Base-by-base conservation (phyloP, 2,329 filamentous ascomycete genomes). In the Claviceps sp. region DNA sequence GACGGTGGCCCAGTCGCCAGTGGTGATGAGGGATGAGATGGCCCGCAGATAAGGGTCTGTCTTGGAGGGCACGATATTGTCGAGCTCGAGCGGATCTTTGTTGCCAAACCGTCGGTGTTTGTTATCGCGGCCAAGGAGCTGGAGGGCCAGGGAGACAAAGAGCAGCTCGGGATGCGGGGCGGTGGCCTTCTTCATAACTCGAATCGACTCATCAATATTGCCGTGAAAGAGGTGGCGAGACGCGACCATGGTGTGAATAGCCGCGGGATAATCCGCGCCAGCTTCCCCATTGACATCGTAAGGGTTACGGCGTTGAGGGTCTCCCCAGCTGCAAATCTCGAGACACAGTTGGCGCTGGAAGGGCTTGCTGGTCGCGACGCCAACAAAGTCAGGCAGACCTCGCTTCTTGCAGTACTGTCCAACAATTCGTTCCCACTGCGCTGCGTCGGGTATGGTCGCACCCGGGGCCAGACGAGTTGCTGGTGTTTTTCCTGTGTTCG, bases 11-110 rank as follows among this genome's bases (percentile, higher is more conserved):
- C 88, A 93, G 63, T 89, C 78, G 4, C 84, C 84, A 0, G 82
- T 87, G 9, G 84, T 82, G 55, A 93, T 86, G 57, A 87, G 82
- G 3, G 83, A 82, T 24, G 88, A 87, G 47, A 93, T 84, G 5
- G 86, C 87, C 52, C 87, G 83, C 24, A 93, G 76, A 62, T 90
- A 91, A 0, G 87, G 84, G 59, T 93, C 86, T 0, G 83, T 81
- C 55, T 84, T 78, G 54, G 77, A 79, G 26, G 81, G 77, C 14
- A 79, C 72, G 2, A 70, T 70, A 52, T 78, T 76, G 61, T 81
- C 78, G 58, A 81, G 78, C 58, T 81, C 77, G 24, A 81, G 70
- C 54, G 76, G 70, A 55, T 74, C 72, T 55, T 73, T 73, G 43
- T 66, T 66, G 44, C 22, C 24, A 9, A 41, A 44, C 18, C 45